phyloP scores from a whole-genome alignment of 83 land plant genomes.

The Isoetes engelmannii region DNA sequence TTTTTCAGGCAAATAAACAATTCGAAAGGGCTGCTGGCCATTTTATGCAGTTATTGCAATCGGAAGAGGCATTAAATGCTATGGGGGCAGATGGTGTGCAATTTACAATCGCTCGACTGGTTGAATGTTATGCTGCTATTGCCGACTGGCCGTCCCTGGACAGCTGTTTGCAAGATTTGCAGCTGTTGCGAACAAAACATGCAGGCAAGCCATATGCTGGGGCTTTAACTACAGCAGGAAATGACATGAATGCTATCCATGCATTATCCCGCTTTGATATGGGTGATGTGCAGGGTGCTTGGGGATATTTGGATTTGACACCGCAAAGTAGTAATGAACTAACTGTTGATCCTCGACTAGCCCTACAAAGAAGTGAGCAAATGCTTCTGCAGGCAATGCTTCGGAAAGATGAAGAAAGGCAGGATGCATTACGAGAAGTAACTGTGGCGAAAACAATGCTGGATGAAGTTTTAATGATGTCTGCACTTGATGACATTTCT shows the following conservation, averaged over 20 bases:
- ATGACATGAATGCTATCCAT: conserved; percentile 90
- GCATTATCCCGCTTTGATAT: conserved; percentile 88
- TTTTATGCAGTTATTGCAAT: conserved; percentile 60
- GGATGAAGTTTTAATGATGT: conserved; percentile 56
- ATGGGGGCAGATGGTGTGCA: conserved; percentile 93
- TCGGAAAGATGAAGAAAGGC: conserved; percentile 38
- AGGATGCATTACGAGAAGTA: conserved; percentile 42
- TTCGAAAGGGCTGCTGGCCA: conserved; percentile 87
- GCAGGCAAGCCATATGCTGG: conserved; percentile 89
- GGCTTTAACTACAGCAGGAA: conserved; percentile 89
- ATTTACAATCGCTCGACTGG: conserved; percentile 72
- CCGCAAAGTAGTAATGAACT: conserved; percentile 87
- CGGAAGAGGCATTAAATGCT: conserved; percentile 59
- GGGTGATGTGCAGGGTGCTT: conserved; percentile 75
- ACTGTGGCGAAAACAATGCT: conserved; percentile 68
- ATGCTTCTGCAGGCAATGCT: conserved; percentile 94
- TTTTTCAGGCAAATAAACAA: conserved; percentile 75
- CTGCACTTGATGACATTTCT: conserved; percentile 64
- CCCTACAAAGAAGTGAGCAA: conserved; percentile 92
- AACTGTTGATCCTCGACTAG: conserved; percentile 76
- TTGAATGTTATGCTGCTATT: conserved; percentile 76
- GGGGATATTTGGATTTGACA: conserved; percentile 84
- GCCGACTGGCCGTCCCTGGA: conserved; percentile 94
- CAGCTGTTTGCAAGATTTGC: conserved; percentile 77
- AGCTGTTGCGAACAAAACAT: conserved; percentile 73